Base-by-base conservation (phyloP, 2,329 filamentous ascomycete genomes). In the Aspergillus sp. region DNA sequence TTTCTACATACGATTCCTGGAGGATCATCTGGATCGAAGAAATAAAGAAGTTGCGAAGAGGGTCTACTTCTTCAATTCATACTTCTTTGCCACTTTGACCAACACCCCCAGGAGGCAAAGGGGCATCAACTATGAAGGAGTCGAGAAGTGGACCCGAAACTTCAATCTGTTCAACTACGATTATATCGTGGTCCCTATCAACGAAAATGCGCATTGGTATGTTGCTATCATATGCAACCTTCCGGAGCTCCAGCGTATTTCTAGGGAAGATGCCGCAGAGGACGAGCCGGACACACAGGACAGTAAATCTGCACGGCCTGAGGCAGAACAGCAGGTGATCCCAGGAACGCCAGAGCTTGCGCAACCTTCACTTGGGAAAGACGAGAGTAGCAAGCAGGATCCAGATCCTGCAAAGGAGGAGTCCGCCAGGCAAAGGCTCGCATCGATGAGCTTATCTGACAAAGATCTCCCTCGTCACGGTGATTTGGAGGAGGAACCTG, bases 171-270 rank as follows among this genome's bases (percentile, higher is more conserved):
- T 97, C 64, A 81, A 80, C 5, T 91, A 89, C 62, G 90, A 96
- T 66, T 97, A 92, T 68, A 86, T 97, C 53, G 81, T 97, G 10
- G 88, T 99, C 5, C 94, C 94, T 0, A 90, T 99, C 68, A 95
- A 96, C 63, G 89, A 97, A 66, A 78, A 84, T 60, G 75, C 79
- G 1, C 94, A 99, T 71, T 99, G 95, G 94, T 97, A 94, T 71
- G 77, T 97, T 59, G 91, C 91, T 13, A 93, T 99, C 51, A 93
- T 99, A 48, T 96, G 91, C 80, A 96, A 99, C 64, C 81, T 93
- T 2, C 82, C 84, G 3, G 85, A 81, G 47, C 78, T 94, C n/a
- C 59, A 63, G 25, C 69, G 73, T 6, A 56, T 57, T 11, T 25
- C 48, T 9, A 54, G 54, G 7, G 43, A 49, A 2, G 34, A 17